Conservation (phyloP, 257 asterid genomes). For the Gentiana dahurica region DNA sequence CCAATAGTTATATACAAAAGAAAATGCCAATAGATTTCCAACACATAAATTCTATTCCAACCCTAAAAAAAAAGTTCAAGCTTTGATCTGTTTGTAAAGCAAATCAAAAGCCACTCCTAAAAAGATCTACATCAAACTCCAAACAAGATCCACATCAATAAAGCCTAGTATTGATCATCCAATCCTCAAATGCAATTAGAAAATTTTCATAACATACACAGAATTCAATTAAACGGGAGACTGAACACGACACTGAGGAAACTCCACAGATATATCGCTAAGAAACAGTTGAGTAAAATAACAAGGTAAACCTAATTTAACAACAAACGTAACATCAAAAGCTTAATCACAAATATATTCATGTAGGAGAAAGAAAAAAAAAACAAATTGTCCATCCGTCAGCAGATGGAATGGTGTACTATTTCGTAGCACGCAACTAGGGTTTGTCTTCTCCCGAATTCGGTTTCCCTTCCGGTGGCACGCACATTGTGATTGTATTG, state of each 20-base stretch:
- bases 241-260: neutral
- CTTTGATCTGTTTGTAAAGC: slow-evolving; percentile 2
- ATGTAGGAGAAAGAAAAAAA: neutral
- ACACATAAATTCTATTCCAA: neutral
- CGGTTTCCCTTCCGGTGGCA: too few species aligned
- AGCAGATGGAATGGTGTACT: too few species aligned
- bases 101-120: neutral
- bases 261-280: neutral
- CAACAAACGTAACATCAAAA: slow-evolving; percentile 1
- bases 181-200: neutral
- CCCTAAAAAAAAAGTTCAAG: neutral
- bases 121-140: neutral
- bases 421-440: too few species aligned
- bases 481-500: too few species aligned
- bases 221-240: neutral
- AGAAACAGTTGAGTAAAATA: neutral
- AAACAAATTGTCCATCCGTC: neutral
- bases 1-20: neutral
- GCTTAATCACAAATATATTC: neutral
- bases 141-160: neutral
- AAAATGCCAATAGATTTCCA: neutral
- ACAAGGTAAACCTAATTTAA: neutral
- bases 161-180: neutral
- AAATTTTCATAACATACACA: neutral
- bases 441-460: too few species aligned